Evolutionary conservation across 352 stramenopile genomes (phyloP), one percentile per base, ranked within the genome.

Genomic region (Phytophthora melonis): DNA sequence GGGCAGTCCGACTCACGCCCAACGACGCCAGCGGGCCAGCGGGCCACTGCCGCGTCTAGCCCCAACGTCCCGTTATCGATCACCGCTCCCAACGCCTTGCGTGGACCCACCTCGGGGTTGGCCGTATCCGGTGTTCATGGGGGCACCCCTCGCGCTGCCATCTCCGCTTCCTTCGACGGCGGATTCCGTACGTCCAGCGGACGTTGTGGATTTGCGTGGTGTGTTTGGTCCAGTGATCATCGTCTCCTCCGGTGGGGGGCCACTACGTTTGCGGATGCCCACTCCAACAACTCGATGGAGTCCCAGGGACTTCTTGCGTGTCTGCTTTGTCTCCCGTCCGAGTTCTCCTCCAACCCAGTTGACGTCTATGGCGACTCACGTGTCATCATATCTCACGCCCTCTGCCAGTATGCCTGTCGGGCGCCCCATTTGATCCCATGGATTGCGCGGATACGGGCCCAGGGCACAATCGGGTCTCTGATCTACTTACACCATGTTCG

Each of bases 271-370:
- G n/a, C 4, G 3, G 32, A 19, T 14, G 13, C 36, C 0, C 63
- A 60, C 0, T 73, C 70, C 0, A 79, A 75, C n/a, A 77, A 73
- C 23, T 50, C 10, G 14, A 82, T 75, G 70, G 71, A 82, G 41
- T 66, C 75, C 13, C 41, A 70, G 10, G 75, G 62, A 43, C 47
- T 78, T 2, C 52, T 78, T 1, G 5, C 19, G 3, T 68, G 61
- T 23, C 27, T 76, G 1, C 5, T 6, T 3, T 78, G 70, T 63
- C 16, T 71, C 14, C 36, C 11, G 0, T 18, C 11, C 36, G 6
- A 32, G 52, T 25, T 18, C 7, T 14, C 27, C 34, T 21, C 34
- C 41, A 0, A 5, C 9, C 7, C 21, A 3, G 18, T 21, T 9
- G 6, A 47, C 2, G 21, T 73, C 4, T 62, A 70, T 50, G 70